These are phyloP conservation scores for Wallacemonas sp. DNA, from an alignment of 208 protist species.

Conservation along the genomic window DNA sequence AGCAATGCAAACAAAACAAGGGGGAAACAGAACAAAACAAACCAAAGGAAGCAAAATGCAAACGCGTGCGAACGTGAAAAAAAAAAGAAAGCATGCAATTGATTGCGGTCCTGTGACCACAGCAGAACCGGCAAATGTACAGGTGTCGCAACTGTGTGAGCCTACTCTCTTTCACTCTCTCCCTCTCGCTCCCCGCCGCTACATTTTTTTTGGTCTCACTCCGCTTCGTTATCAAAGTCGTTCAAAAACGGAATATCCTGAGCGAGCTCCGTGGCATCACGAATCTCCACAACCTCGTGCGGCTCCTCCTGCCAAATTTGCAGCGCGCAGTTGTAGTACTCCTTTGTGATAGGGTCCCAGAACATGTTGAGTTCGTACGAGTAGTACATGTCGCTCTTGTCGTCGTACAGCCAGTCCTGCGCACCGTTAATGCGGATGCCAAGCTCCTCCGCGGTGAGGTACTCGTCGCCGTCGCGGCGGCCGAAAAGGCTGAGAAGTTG, in stretches of 20 bases:
- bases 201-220: no score
- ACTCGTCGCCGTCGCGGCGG: conserved; percentile 35
- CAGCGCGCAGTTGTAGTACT: conserved; percentile 75
- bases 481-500: conserved; percentile 32
- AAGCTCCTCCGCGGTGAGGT: conserved; percentile 73
- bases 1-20: conserved; percentile 11
- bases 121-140: no score
- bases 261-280: conserved; percentile 25
- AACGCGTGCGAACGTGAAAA: not conserved
- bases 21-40: not conserved
- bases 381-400: conserved; percentile 84
- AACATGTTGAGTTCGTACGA: conserved; percentile 73
- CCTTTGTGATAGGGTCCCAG: conserved; percentile 70
- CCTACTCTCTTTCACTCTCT: no score
- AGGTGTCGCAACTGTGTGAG: no score
- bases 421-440: conserved; percentile 69
- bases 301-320: conserved; percentile 69
- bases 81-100: conserved; percentile 1
- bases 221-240: no score
- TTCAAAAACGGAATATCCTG: conserved; percentile 4
- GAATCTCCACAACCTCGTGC: conserved; percentile 36
- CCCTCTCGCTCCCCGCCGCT: no score
- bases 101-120: no score
- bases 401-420: conserved; percentile 83
- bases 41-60: no score